Evolutionary conservation across 352 stramenopile genomes (phyloP).

Genomic region (Phytophthora crassamura): DNA sequence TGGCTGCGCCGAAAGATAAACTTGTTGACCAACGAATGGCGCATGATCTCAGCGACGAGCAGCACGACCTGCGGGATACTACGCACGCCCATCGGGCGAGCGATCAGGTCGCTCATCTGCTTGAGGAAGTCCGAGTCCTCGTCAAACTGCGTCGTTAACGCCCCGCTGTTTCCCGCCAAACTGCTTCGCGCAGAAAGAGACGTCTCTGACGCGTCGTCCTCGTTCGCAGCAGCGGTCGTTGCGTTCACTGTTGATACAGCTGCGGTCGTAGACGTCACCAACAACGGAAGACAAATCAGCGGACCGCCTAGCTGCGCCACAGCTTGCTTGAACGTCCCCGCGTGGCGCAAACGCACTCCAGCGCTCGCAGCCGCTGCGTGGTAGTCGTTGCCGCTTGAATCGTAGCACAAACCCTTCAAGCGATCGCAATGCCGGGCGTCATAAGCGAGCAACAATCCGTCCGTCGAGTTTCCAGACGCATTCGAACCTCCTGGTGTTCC

Average conservation of each 20-base stretch:
- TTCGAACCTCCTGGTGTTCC: conserved; percentile 32
- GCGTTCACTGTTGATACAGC: conserved; percentile 38
- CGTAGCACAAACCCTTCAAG: conserved; percentile 66
- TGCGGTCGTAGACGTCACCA: conserved; percentile 57
- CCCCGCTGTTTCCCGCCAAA: conserved; percentile 17
- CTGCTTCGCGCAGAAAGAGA: conserved; percentile 10
- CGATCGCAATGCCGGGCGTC: conserved; percentile 72
- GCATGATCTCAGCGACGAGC: conserved; percentile 86
- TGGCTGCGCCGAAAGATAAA: conserved; percentile 85
- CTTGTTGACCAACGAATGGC: conserved; percentile 88
- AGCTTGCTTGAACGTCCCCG: conserved; percentile 76
- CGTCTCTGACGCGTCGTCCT: conserved; percentile 7
- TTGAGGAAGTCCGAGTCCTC: conserved; percentile 78
- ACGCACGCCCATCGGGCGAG: conserved; percentile 68
- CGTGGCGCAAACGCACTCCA: conserved; percentile 64
- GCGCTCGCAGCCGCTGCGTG: conserved; percentile 64
- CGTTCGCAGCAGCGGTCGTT: conserved; percentile 16
- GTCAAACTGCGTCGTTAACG: conserved; percentile 69
- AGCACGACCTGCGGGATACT: conserved; percentile 81
- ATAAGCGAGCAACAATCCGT: conserved; percentile 70
- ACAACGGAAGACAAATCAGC: conserved; percentile 66
- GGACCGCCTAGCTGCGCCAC: conserved; percentile 71
- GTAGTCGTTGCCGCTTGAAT: conserved; percentile 75
- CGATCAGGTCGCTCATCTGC: conserved; percentile 79
- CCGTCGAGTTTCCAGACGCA: conserved; percentile 42